phyloP scores from a whole-genome alignment of 306 rosid genomes.

The Dryas alaskensis region DNA sequence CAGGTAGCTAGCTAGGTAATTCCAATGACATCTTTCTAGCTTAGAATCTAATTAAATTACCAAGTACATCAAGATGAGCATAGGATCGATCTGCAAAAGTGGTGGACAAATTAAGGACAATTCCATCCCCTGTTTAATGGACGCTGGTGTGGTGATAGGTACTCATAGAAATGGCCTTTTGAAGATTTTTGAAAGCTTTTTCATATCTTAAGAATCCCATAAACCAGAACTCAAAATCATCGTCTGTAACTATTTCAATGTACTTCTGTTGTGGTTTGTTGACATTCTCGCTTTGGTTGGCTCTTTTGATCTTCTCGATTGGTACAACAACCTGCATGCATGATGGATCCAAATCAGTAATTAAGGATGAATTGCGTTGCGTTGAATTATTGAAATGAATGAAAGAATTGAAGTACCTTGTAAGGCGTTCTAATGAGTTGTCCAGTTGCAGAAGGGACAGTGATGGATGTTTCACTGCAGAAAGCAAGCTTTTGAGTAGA shows the following conservation, averaged over 20 bases:
- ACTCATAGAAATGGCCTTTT: conserved; percentile 56
- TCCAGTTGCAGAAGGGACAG: conserved; percentile 43
- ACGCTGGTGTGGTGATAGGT: background rate
- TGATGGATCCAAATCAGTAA: background rate
- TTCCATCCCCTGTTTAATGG: too few relatives aligned
- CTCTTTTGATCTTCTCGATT: conserved; percentile 50
- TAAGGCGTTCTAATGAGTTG: conserved; percentile 48
- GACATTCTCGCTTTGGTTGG: conserved; percentile 51
- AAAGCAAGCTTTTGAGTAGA: conserved; percentile 70
- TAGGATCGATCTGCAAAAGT: too few relatives aligned
- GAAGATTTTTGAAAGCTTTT: conserved; percentile 62
- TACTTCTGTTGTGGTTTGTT: conserved; percentile 59
- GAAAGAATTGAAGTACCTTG: conserved; percentile 41
- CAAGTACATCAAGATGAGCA: too few relatives aligned
- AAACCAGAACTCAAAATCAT: conserved; percentile 80
- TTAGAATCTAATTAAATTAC: too few relatives aligned
- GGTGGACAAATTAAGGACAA: too few relatives aligned
- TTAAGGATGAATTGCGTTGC: background rate
- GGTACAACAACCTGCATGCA: conserved; percentile 69
- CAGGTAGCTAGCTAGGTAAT: too few relatives aligned
- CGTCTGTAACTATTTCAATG: conserved; percentile 61
- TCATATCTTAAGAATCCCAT: conserved; percentile 74
- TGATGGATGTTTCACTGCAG: conserved; percentile 61
- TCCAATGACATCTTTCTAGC: too few relatives aligned
- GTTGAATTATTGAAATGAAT: background rate